These are phyloP conservation scores for Ambrosia artemisiifolia DNA, from an alignment of 129 eudicot species.

Conservation along the genomic window DNA sequence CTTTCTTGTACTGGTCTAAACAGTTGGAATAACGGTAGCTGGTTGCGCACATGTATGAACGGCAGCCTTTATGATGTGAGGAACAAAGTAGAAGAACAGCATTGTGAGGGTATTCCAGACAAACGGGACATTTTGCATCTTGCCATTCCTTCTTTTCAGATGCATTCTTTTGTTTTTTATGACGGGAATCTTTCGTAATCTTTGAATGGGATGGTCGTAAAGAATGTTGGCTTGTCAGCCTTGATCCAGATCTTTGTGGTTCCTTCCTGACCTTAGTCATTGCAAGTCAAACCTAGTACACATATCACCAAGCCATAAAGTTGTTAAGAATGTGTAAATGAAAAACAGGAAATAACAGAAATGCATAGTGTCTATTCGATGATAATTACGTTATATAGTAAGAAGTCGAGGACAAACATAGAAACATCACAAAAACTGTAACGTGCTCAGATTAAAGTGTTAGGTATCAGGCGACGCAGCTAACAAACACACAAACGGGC, in stretches of 20 bases:
- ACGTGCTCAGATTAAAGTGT: too few relatives aligned
- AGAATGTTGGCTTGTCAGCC: constrained; percentile 18
- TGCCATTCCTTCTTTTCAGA: constrained; percentile 51
- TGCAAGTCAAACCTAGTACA: constrained; percentile 31
- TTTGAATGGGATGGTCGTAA: constrained; percentile 38
- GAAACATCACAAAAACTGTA: background rate
- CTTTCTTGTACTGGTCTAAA: constrained; percentile 56
- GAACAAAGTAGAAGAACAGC: constrained; percentile 55
- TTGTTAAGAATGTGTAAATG: background rate
- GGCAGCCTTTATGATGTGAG: constrained; percentile 47
- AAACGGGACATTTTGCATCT: constrained; percentile 48
- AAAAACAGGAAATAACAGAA: background rate
- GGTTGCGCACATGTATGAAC: constrained; percentile 59
- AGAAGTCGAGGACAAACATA: background rate
- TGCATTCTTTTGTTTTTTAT: constrained; percentile 29
- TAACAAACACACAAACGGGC: too few relatives aligned
- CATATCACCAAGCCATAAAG: constrained; percentile 4
- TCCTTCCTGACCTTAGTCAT: constrained; percentile 57
- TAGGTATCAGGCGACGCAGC: too few relatives aligned
- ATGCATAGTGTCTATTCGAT: background rate
- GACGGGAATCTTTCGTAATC: constrained; percentile 31
- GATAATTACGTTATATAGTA: too few relatives aligned
- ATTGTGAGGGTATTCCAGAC: constrained; percentile 56
- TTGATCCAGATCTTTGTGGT: constrained; percentile 31
- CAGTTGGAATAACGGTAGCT: constrained; percentile 50